Evolutionary conservation across 257 asterid genomes (phyloP), one percentile per base, ranked within the genome.

Genomic region (Solanum clarkiae): DNA sequence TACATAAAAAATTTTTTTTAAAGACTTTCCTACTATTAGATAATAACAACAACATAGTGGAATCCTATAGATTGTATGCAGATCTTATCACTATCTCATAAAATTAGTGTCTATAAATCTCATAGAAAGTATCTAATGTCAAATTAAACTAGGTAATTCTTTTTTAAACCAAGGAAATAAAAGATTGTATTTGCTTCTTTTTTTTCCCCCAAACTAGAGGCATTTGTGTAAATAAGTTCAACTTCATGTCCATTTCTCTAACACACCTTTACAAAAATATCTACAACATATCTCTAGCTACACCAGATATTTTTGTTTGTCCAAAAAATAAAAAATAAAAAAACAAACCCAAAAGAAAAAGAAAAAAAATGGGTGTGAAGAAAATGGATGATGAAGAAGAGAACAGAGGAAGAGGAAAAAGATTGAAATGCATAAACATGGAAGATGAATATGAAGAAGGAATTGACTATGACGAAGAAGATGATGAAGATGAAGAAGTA

Each of bases 351-450:
- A 10, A 49, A 83, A 10, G 32, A 24, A 53, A 57, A 85, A 16
- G 18, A 24, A 68, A 65, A 51, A 55, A 56, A 77, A 66, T 82
- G 12, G 85, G 84, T 82, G 85, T 86, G 57, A 94, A 89, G 94
- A 89, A 88, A 8, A 80, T 93, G 89, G 94, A 77, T 36, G 80
- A 88, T 80, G 88, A 84, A 24, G 91, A 87, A 62, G 92, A 90
- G 40, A 89, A 85, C 13, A 84, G n/a, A 81, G 84, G 47, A 65
- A 83, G 57, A 62, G 91, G 89, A 80, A 94, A 94, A 88, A 88
- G 95, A 86, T 83, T 88, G 44, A 94, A 91, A 89, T 90, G 83
- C 89, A 69, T 69, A 29, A 86, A 86, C 86, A 92, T 89, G 24
- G 80, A 80, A 14, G 57, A 66, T 6, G 83, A 51, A 45, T 81